Evolutionary conservation across 2,329 filamentous ascomycete species (phyloP).

Genomic region (Fusarium coicis): DNA sequence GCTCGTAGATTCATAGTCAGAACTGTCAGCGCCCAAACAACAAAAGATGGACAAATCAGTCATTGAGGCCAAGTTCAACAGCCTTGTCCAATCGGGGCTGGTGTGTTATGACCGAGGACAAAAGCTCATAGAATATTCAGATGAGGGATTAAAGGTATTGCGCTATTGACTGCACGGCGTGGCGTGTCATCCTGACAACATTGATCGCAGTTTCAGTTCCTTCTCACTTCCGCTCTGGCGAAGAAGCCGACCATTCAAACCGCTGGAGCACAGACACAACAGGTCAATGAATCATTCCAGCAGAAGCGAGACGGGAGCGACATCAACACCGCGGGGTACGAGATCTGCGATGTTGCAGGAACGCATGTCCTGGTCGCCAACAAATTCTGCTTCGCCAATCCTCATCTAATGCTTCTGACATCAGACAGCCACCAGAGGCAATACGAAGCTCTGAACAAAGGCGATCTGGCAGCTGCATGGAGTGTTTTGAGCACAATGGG

Average conservation of each 20-base stretch:
- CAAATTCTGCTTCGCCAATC: slow-evolving; percentile 1
- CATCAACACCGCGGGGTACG: background rate
- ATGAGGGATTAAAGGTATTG: background rate
- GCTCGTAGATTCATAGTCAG: fast-evolving
- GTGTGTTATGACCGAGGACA: background rate
- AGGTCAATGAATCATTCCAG: fast-evolving
- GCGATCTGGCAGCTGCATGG: background rate
- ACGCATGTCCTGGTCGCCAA: background rate
- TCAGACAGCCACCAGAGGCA: background rate
- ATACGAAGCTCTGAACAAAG: background rate
- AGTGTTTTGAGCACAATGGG: background rate
- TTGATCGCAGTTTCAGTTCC: background rate
- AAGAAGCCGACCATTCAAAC: background rate
- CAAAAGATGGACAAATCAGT: background rate
- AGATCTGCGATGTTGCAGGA: background rate
- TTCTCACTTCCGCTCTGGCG: background rate
- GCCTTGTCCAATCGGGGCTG: fast-evolving
- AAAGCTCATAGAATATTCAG: background rate
- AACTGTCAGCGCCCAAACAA: background rate
- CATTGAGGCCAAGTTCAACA: background rate
- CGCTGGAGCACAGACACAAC: fast-evolving
- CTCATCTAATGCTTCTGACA: background rate
- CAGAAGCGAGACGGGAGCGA: background rate
- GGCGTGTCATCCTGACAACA: background rate
- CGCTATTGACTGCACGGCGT: fast-evolving